Conservation (phyloP, 2,329 filamentous ascomycete species). For the Sordariomycetes sp. region DNA sequence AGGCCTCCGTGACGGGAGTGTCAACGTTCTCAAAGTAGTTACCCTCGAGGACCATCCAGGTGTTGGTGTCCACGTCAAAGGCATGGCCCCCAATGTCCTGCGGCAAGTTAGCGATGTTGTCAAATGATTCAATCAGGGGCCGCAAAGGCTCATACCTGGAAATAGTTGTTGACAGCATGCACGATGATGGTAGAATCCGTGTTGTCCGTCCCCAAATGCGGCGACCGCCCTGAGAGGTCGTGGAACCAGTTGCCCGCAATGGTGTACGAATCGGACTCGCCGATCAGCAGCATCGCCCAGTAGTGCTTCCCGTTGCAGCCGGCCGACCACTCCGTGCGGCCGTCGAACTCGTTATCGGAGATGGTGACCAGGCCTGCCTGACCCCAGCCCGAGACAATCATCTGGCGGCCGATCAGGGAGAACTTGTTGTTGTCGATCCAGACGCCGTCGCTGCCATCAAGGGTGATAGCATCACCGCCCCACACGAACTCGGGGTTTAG, state of each 20-base stretch:
- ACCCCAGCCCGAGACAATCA: constrained; percentile 16
- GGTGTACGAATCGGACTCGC: constrained; percentile 26
- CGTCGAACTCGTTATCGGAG: constrained; percentile 34
- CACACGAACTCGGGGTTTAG: constrained; percentile 23
- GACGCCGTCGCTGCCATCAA: constrained; percentile 19
- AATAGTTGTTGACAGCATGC: constrained; percentile 32
- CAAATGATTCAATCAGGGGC: neutral
- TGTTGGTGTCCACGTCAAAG: constrained; percentile 24
- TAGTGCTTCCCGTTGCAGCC: constrained; percentile 34
- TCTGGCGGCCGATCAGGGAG: constrained; percentile 31
- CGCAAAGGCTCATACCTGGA: constrained; percentile 6
- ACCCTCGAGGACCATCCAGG: constrained; percentile 27
- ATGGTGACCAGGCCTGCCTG: constrained; percentile 24
- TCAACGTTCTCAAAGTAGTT: constrained; percentile 31
- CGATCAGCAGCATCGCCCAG: constrained; percentile 31
- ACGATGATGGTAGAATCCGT: constrained; percentile 12
- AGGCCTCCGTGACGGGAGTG: constrained; percentile 22
- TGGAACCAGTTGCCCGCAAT: constrained; percentile 32
- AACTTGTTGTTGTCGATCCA: constrained; percentile 27
- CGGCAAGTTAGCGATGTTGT: neutral
- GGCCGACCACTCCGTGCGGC: constrained; percentile 27
- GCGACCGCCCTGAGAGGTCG: constrained; percentile 29
- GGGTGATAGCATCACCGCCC: constrained; percentile 23
- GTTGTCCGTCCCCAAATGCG: constrained; percentile 26
- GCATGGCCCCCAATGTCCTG: constrained; percentile 28